phyloP scores from a whole-genome alignment of 148 eudicot genomes.

The Cornus controversa region DNA sequence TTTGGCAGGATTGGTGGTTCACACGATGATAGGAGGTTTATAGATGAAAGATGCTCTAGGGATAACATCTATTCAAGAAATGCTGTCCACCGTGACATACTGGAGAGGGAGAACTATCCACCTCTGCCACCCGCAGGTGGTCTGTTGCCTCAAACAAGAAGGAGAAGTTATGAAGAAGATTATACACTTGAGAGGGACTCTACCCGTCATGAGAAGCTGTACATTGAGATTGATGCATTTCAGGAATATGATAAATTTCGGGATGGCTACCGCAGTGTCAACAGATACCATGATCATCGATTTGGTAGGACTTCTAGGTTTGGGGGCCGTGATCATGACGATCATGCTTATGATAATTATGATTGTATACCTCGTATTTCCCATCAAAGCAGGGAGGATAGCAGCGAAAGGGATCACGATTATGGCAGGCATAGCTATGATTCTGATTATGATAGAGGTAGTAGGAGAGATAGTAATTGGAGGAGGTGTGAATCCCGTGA shows the following conservation, averaged over 20 bases:
- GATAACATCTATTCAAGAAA: slow-evolving; percentile 65
- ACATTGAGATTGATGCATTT: slow-evolving; percentile 35
- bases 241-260: slow-evolving; percentile 31
- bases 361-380: slow-evolving; percentile 59
- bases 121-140: slow-evolving; percentile 62
- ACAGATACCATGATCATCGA: slow-evolving; percentile 34
- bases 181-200: slow-evolving; percentile 74
- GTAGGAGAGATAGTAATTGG: slow-evolving; percentile 84
- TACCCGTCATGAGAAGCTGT: slow-evolving; percentile 70
- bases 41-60: slow-evolving; percentile 78
- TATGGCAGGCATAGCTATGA: slow-evolving; percentile 83
- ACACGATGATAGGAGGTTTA: slow-evolving; percentile 84
- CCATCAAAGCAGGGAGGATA: slow-evolving; percentile 52
- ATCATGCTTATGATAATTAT: slow-evolving; percentile 70
- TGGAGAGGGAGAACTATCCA: slow-evolving; percentile 70
- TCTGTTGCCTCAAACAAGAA: slow-evolving; percentile 71
- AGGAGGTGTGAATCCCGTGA: slow-evolving; percentile 81
- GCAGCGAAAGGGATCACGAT: slow-evolving; percentile 86
- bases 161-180: slow-evolving; percentile 88
- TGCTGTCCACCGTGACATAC: slow-evolving; percentile 54
- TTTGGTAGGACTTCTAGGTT: slow-evolving; percentile 68
- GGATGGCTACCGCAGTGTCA: slow-evolving; percentile 29
- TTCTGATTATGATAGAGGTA: slow-evolving; percentile 76
- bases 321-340: slow-evolving; percentile 67
- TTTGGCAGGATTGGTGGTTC: slow-evolving; percentile 75